Evolutionary conservation across 768 basidiomycete genomes (phyloP).

Genomic region (Suillus variegatus): DNA sequence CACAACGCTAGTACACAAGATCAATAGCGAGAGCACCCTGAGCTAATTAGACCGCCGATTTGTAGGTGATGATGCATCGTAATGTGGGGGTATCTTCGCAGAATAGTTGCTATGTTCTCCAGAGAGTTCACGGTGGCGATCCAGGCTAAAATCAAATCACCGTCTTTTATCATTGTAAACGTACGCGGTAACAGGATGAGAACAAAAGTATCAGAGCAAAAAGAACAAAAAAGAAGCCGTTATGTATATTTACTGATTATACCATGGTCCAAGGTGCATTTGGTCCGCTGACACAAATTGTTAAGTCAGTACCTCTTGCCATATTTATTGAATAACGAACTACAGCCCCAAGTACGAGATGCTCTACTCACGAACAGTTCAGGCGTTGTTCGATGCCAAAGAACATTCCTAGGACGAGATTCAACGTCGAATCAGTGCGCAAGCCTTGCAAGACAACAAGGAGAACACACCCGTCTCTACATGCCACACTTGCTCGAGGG

Average conservation of each 20-base stretch:
- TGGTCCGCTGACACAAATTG: neutral
- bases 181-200: neutral
- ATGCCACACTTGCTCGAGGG: slow-evolving; percentile 4
- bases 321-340: neutral
- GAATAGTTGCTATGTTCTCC: neutral
- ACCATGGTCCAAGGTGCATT: neutral
- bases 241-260: neutral
- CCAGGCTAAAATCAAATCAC: neutral
- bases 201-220: neutral
- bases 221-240: neutral
- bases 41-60: neutral
- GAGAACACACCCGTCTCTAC: slow-evolving; percentile 2
- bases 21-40: neutral
- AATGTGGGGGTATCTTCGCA: neutral
- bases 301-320: neutral
- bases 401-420: neutral
- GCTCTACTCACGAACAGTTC: neutral
- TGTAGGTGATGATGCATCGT: neutral
- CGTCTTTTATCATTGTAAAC: neutral
- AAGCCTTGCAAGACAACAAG: neutral
- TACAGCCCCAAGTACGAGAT: neutral
- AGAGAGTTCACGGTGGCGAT: neutral
- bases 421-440: neutral
- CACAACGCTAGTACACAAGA: neutral
- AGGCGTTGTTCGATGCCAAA: neutral